phyloP scores from a whole-genome alignment of 306 rosid species.

The Psophocarpus tetragonolobus region DNA sequence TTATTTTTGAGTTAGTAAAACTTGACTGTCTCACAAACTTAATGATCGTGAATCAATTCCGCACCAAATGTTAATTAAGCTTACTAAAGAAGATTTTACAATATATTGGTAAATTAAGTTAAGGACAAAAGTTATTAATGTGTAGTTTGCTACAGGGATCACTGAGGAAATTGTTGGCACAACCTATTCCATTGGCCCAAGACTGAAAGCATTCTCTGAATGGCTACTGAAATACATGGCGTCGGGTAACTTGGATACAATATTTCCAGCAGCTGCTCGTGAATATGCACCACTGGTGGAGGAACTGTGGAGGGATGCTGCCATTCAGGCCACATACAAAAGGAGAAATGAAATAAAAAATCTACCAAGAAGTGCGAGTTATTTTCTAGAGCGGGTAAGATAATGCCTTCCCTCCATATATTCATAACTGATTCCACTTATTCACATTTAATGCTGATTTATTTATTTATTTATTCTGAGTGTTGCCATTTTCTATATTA shows the following conservation, averaged over 20 bases:
- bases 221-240: conserved; percentile 59
- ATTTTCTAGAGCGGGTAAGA: conserved; percentile 73
- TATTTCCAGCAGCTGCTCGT: conserved; percentile 59
- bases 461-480: background rate
- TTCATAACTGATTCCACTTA: background rate
- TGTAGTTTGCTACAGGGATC: conserved; percentile 41
- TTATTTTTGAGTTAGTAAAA: too few species aligned
- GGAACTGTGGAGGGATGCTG: conserved; percentile 75
- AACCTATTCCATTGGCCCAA: conserved; percentile 51
- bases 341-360: conserved; percentile 66
- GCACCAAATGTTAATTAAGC: too few species aligned
- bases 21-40: too few species aligned
- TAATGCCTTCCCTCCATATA: conserved; percentile 5
- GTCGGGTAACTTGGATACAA: conserved; percentile 55
- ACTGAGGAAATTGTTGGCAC: conserved; percentile 38
- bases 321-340: conserved; percentile 72
- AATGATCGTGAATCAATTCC: too few species aligned
- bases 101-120: background rate
- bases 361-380: conserved; percentile 69
- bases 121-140: conserved; percentile 1
- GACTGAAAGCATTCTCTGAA: conserved; percentile 63
- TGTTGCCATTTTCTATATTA: background rate
- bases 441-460: background rate
- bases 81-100: background rate
- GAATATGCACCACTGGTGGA: conserved; percentile 60